phyloP scores from a whole-genome alignment of 257 asterid species.

The Ballota nigra region DNA sequence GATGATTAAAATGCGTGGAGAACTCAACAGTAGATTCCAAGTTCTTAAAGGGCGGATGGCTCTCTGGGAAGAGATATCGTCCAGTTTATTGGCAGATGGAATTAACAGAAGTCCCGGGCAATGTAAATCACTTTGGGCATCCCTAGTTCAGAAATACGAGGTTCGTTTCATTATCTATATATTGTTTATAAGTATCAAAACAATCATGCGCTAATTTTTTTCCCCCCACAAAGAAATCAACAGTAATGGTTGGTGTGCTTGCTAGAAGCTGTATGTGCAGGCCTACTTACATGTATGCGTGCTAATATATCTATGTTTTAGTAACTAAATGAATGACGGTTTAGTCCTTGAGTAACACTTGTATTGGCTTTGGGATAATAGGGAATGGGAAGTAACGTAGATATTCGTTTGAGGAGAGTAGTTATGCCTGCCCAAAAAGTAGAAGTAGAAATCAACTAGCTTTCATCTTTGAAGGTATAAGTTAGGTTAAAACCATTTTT shows the following conservation, averaged over 20 bases:
- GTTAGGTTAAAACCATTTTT: too few relatives aligned
- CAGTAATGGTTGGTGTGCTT: not conserved
- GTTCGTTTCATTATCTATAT: conserved; percentile 37
- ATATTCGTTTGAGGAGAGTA: too few relatives aligned
- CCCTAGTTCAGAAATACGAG: conserved; percentile 93
- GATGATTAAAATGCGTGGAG: conserved; percentile 77
- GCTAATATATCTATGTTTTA: not conserved
- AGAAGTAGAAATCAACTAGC: not conserved
- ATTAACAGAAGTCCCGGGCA: conserved; percentile 76
- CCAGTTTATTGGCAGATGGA: conserved; percentile 59
- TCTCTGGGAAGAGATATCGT: conserved; percentile 97
- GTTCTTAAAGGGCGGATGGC: conserved; percentile 91
- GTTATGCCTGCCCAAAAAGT: too few relatives aligned
- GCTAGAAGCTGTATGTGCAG: not conserved
- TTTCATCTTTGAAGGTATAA: not conserved
- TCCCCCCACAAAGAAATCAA: not conserved
- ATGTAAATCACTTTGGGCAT: conserved; percentile 96
- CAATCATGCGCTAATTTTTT: not conserved
- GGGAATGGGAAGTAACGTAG: too few relatives aligned
- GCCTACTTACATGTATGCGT: not conserved
- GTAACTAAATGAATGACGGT: not conserved
- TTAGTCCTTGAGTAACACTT: not conserved
- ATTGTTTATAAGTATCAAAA: not conserved
- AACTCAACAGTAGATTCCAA: conserved; percentile 82
- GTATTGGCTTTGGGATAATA: too few relatives aligned